A percentile compares a stretch with the other conserved stretches of the same genome.
Evolutionary conservation across 768 basidiomycete genomes (phyloP).

Genomic region (Serendipita indica): DNA sequence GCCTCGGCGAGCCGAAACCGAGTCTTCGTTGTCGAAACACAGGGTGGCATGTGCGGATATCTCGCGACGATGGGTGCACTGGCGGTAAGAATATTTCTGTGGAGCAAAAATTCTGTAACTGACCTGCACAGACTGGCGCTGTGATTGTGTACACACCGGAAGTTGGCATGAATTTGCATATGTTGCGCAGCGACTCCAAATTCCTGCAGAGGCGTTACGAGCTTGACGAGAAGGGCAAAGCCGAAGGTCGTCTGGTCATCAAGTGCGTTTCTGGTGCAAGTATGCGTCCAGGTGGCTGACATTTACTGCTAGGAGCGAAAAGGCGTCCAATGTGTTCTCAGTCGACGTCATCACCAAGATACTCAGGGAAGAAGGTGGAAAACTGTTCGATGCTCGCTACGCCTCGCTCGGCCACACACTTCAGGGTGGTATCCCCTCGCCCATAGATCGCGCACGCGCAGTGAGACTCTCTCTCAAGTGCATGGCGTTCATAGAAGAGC

Average conservation of each 20-base stretch:
- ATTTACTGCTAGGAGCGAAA: constrained; percentile 53
- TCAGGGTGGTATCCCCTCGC: constrained; percentile 92
- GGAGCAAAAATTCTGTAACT: not conserved
- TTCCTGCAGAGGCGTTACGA: constrained; percentile 77
- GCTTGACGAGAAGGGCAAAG: constrained; percentile 76
- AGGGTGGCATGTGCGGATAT: constrained; percentile 93
- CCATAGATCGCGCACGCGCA: constrained; percentile 82
- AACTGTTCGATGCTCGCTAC: constrained; percentile 82
- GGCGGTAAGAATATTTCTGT: constrained; percentile 45
- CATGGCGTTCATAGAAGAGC: constrained; percentile 84
- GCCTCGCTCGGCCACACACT: constrained; percentile 96
- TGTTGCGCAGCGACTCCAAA: constrained; percentile 67
- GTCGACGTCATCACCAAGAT: constrained; percentile 88
- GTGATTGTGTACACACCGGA: constrained; percentile 91
- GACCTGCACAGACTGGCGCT: constrained; percentile 57
- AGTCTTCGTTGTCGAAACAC: constrained; percentile 96
- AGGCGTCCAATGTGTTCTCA: constrained; percentile 73
- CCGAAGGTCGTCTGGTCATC: constrained; percentile 86
- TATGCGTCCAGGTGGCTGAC: not conserved
- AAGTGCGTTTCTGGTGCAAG: constrained; percentile 35
- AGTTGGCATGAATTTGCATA: constrained; percentile 68
- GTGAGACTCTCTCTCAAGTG: constrained; percentile 76
- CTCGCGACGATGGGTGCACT: constrained; percentile 90
- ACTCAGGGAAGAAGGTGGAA: constrained; percentile 85
- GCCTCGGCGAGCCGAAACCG: constrained; percentile 90